Evolutionary conservation across 169 alveolate genomes (phyloP).

Genomic region (Plasmodium gonderi): DNA sequence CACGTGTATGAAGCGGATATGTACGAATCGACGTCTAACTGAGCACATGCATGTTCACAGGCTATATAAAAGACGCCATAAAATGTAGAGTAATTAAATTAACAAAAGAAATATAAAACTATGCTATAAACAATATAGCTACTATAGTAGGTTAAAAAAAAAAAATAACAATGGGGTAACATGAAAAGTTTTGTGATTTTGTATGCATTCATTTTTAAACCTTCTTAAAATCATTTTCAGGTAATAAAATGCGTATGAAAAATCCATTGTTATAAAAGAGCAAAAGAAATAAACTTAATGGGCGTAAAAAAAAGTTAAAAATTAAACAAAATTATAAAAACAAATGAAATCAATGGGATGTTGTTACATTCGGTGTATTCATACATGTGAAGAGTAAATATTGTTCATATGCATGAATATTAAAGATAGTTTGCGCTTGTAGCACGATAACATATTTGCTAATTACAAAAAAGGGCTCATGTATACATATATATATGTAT

Average conservation of each 20-base stretch:
- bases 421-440: not conserved
- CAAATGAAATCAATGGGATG: not conserved
- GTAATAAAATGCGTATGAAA: not conserved
- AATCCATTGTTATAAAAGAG: not conserved
- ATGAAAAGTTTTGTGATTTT: not conserved
- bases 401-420: not conserved
- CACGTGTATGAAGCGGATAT: not conserved
- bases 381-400: not conserved
- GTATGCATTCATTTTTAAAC: not conserved
- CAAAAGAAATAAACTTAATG: not conserved
- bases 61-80: not conserved
- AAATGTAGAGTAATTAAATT: not conserved
- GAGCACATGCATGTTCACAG: no score
- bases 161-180: not conserved
- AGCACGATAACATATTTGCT: not conserved
- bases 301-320: not conserved
- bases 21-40: no score
- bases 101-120: not conserved
- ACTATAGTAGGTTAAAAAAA: not conserved
- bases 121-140: not conserved
- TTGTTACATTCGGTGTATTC: not conserved
- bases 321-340: constrained; percentile 2
- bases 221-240: not conserved
- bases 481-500: not conserved
- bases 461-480: not conserved